Conservation (phyloP, 1,139 yeast species). For the Lodderomyces parapsilosis region DNA sequence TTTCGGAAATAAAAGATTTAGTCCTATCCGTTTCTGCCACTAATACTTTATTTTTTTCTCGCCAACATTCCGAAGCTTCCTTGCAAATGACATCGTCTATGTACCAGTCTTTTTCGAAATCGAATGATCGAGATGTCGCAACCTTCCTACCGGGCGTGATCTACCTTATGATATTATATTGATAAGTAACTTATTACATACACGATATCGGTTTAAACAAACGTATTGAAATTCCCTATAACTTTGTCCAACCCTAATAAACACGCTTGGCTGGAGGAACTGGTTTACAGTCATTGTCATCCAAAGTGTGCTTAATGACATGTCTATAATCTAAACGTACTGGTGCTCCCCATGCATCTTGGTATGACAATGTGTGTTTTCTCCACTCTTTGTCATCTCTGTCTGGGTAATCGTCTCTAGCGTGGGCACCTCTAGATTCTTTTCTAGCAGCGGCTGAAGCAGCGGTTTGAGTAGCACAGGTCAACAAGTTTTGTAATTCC, state of each 20-base stretch:
- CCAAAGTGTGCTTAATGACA: conserved; percentile 81
- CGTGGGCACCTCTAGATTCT: conserved; percentile 99
- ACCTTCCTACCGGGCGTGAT: not conserved
- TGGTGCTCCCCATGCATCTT: conserved; percentile 64
- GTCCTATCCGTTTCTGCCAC: too few species aligned
- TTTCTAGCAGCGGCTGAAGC: conserved; percentile 90
- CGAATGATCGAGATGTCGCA: not conserved
- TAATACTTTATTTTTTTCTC: too few species aligned
- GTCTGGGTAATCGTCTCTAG: conserved; percentile 94
- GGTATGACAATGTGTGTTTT: conserved; percentile 96
- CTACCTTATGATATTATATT: not conserved
- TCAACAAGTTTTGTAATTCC: conserved; percentile 93
- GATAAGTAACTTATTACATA: not conserved
- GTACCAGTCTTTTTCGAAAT: too few species aligned
- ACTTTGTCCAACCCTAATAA: conserved; percentile 49
- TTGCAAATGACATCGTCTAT: not conserved
- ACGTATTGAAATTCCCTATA: not conserved
- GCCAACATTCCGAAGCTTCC: not conserved
- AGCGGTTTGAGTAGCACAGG: conserved; percentile 98
- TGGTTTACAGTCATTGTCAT: conserved; percentile 88
- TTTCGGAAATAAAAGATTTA: not conserved
- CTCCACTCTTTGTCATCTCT: conserved; percentile 97
- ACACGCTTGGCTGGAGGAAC: conserved; percentile 98
- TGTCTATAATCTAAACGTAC: conserved; percentile 82
- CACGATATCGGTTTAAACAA: not conserved